A percentile compares a stretch with the other conserved stretches of the same genome.
Conservation (phyloP, 2,329 filamentous ascomycete genomes). For the Aspergillaceae sp. region DNA sequence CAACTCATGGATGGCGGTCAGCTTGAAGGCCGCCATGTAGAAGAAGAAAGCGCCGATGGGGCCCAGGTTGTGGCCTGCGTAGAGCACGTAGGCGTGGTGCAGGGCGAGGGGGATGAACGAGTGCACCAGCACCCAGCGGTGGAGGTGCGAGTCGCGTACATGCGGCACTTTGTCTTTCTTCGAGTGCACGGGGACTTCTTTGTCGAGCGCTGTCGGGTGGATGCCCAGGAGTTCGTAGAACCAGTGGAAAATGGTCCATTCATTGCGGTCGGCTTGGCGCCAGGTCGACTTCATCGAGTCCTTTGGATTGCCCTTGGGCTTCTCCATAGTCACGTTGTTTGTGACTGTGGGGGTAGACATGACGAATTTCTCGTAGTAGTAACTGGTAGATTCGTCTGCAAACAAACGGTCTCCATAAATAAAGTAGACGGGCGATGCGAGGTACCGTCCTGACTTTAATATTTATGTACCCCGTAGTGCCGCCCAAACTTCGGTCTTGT, state of each 20-base stretch:
- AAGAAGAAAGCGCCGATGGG: conserved; percentile 13
- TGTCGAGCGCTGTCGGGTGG: conserved; percentile 14
- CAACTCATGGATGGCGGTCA: conserved; percentile 17
- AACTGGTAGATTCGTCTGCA: no score
- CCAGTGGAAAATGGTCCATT: conserved; percentile 19
- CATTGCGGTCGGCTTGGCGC: conserved; percentile 13
- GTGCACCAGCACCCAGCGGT: conserved; percentile 17
- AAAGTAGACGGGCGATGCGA: no score
- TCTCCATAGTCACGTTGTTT: background rate
- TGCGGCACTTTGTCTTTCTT: conserved; percentile 17
- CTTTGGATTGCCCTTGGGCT: conserved; percentile 13
- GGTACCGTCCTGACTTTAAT: no score
- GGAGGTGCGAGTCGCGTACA: conserved; percentile 15
- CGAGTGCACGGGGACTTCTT: conserved; percentile 11
- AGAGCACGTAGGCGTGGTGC: conserved; percentile 15
- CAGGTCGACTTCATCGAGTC: conserved; percentile 23
- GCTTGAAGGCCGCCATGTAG: conserved; percentile 16
- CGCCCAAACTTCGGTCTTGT: no score
- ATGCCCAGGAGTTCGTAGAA: conserved; percentile 17
- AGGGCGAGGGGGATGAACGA: conserved; percentile 14
- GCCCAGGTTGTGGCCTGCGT: conserved; percentile 14
- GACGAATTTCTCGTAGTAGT: no score
- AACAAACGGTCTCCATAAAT: no score
- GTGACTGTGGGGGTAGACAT: background rate
- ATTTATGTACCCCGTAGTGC: no score